These are phyloP conservation scores for Solanum corneliomulleri DNA, from an alignment of 257 asterid species.

Conservation along the genomic window DNA sequence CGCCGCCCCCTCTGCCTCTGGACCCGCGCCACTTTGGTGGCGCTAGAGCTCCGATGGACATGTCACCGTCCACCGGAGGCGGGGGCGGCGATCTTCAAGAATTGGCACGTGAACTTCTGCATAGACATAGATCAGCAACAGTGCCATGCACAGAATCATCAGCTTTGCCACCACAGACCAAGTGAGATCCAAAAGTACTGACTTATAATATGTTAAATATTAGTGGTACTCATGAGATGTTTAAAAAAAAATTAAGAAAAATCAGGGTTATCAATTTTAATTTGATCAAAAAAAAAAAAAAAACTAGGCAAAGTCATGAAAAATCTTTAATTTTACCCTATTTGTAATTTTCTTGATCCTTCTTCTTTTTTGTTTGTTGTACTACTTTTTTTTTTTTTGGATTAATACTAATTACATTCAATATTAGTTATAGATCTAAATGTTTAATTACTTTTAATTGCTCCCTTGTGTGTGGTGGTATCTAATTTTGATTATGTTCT, in stretches of 20 bases:
- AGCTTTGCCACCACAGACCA: conserved; percentile 37
- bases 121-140: conserved; percentile 39
- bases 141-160: conserved; percentile 43
- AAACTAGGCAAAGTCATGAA: background rate
- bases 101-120: conserved; percentile 66
- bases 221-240: background rate
- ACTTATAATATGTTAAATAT: background rate
- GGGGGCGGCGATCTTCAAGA: conserved; percentile 66
- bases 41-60: background rate
- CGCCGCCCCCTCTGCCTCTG: conserved; percentile 24
- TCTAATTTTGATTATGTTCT: no score
- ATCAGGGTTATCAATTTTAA: background rate
- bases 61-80: conserved; percentile 9
- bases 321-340: background rate
- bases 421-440: background rate
- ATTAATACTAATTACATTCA: background rate
- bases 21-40: background rate
- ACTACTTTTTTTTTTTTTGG: conserved; percentile 1
- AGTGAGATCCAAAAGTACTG: background rate
- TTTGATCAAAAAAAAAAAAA: background rate
- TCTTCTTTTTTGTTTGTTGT: background rate
- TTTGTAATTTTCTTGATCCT: background rate
- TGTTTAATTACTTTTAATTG: background rate
- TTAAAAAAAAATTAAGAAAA: background rate
- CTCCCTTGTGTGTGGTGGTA: background rate